Evolutionary conservation across 345 rosid species (phyloP).

Genomic region (Boechera stricta): DNA sequence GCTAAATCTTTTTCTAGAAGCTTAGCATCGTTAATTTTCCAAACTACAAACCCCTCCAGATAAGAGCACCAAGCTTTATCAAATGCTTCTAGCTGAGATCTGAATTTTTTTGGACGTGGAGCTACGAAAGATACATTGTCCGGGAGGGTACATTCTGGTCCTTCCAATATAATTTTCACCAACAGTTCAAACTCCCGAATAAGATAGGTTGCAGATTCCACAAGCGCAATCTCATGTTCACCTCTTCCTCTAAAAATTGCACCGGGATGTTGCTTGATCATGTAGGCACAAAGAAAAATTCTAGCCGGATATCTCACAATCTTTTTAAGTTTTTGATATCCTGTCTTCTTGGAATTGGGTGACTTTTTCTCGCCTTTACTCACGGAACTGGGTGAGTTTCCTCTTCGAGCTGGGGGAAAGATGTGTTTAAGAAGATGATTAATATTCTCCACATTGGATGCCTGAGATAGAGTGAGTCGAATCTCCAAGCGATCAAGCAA

Average conservation of each 20-base stretch:
- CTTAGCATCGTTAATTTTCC: conserved; percentile 94
- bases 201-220: conserved; percentile 71
- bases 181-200: conserved; percentile 72
- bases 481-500: conserved; percentile 86
- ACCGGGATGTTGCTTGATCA: conserved; percentile 93
- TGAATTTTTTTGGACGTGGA: conserved; percentile 60
- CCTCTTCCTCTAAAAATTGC: conserved; percentile 90
- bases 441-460: conserved; percentile 59
- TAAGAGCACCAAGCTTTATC: conserved; percentile 92
- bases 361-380: conserved; percentile 62
- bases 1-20: conserved; percentile 80
- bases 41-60: conserved; percentile 78
- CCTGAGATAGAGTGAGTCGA: conserved; percentile 53
- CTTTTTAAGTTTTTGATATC: conserved; percentile 48
- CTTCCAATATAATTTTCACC: conserved; percentile 69
- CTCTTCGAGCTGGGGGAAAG: conserved; percentile 63
- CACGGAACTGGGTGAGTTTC: conserved; percentile 52
- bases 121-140: conserved; percentile 52
- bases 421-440: conserved; percentile 88
- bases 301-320: conserved; percentile 79
- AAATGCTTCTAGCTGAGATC: conserved; percentile 77
- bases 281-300: conserved; percentile 88
- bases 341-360: conserved; percentile 46
- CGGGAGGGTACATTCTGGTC: conserved; percentile 62
- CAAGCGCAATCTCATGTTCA: conserved; percentile 75